phyloP scores from a whole-genome alignment of 352 stramenopile genomes.

The Phytophthora sp. region DNA sequence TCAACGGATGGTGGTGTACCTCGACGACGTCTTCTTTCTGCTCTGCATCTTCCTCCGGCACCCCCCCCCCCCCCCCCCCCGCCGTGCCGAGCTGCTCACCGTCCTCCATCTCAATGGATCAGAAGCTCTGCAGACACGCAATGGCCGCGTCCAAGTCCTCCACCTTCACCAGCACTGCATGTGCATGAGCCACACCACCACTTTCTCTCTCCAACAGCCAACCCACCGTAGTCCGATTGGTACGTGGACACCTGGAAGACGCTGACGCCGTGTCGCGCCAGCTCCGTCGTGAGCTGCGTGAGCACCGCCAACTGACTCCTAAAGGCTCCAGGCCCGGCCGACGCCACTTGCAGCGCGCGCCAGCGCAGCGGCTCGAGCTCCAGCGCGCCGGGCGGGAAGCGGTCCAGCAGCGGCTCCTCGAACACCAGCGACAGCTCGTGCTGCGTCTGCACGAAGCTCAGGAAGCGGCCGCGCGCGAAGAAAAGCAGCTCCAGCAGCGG shows the following conservation, averaged over 20 bases:
- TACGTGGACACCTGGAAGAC: constrained; percentile 82
- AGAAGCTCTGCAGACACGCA: constrained; percentile 57
- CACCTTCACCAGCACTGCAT: constrained; percentile 62
- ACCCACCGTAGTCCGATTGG: constrained; percentile 72
- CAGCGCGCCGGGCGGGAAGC: constrained; percentile 42
- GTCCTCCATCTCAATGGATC: constrained; percentile 58
- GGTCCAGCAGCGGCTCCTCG: constrained; percentile 45
- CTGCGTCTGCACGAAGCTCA: constrained; percentile 73
- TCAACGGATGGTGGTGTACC: constrained; percentile 62
- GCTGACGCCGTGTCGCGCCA: constrained; percentile 55
- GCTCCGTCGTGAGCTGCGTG: constrained; percentile 62
- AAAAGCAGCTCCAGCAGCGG: constrained; percentile 64
- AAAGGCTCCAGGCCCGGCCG: constrained; percentile 56
- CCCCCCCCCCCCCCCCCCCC: too few species aligned
- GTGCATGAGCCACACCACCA: neutral
- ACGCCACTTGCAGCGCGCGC: constrained; percentile 70
- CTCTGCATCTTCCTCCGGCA: neutral
- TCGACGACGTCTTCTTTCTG: constrained; percentile 20
- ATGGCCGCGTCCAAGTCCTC: constrained; percentile 57
- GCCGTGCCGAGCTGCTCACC: constrained; percentile 22
- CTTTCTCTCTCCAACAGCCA: too few species aligned
- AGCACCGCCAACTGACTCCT: constrained; percentile 61
- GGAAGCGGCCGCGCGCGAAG: constrained; percentile 49
- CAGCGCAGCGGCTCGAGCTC: constrained; percentile 60
- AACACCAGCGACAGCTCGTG: constrained; percentile 76